Evolutionary conservation across 805 yeast species (phyloP).

Genomic region (Helenozyma baotianmanensis): DNA sequence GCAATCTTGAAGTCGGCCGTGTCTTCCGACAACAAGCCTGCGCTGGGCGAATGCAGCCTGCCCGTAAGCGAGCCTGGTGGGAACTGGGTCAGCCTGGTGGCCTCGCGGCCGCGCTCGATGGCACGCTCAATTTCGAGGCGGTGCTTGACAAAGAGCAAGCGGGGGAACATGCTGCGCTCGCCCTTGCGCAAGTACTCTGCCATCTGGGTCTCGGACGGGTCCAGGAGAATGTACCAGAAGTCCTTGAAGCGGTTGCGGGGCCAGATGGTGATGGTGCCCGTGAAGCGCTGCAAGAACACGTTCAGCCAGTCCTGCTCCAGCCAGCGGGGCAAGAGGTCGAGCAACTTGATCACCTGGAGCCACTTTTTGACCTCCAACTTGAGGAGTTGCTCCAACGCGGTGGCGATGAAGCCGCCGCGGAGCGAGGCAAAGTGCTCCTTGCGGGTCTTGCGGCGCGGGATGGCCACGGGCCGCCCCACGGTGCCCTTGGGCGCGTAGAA

Average conservation of each 20-base stretch:
- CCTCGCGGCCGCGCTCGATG: constrained; percentile 48
- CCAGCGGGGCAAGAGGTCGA: constrained; percentile 64
- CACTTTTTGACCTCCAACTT: constrained; percentile 75
- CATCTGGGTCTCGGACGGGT: constrained; percentile 59
- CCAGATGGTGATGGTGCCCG: constrained; percentile 74
- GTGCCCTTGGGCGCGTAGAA: constrained; percentile 77
- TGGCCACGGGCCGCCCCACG: constrained; percentile 71
- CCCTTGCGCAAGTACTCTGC: constrained; percentile 57
- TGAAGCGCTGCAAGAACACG: constrained; percentile 67
- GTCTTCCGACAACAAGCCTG: too few relatives aligned
- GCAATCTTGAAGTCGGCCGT: constrained; percentile 7
- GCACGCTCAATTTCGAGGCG: constrained; percentile 62
- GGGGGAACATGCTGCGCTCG: constrained; percentile 62
- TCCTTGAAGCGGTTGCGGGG: constrained; percentile 60
- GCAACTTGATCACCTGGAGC: constrained; percentile 59
- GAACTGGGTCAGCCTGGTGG: neutral
- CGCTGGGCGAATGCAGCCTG: too few relatives aligned
- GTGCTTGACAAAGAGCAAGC: constrained; percentile 59
- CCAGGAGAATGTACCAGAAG: constrained; percentile 59
- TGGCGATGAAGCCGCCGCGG: constrained; percentile 73
- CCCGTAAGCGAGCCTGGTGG: too few relatives aligned
- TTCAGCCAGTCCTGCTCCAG: constrained; percentile 79
- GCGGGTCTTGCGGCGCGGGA: constrained; percentile 39
- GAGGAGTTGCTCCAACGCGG: constrained; percentile 66
- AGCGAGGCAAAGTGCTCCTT: constrained; percentile 37